A percentile compares a stretch with the other conserved stretches of the same genome.
Conservation (phyloP, 768 basidiomycete species). For the Boletus pseudo-olivaceus region DNA sequence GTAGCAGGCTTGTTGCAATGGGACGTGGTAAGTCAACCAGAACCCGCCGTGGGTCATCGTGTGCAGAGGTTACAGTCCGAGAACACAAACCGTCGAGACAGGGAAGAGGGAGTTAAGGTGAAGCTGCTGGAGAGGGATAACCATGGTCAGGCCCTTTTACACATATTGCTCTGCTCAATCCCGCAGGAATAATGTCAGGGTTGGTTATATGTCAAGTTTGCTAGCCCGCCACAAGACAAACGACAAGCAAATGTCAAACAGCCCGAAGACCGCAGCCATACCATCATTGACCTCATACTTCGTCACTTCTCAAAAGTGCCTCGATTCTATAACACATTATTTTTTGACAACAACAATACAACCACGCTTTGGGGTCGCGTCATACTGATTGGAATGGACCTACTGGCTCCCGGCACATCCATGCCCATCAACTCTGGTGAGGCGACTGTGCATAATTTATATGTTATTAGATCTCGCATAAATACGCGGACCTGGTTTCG, state of each 20-base stretch:
- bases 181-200: background rate
- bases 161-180: background rate
- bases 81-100: background rate
- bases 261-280: background rate
- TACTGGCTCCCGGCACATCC: background rate
- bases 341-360: no score
- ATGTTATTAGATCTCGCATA: background rate
- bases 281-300: background rate
- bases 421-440: background rate
- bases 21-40: slow-evolving; percentile 48
- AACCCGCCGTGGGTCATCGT: slow-evolving; percentile 37
- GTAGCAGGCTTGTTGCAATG: slow-evolving; percentile 40
- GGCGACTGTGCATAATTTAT: background rate
- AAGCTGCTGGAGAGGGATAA: background rate
- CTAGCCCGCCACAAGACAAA: background rate
- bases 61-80: background rate
- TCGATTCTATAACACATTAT: no score
- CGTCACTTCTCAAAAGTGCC: background rate
- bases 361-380: background rate
- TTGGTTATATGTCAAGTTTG: background rate
- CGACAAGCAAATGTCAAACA: background rate
- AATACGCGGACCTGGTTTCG: background rate
- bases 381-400: background rate
- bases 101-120: background rate
- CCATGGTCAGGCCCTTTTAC: slow-evolving; percentile 7